These are phyloP conservation scores for Cryphonectria nitschkei DNA, from an alignment of 2,329 filamentous ascomycete species.

Conservation along the genomic window DNA sequence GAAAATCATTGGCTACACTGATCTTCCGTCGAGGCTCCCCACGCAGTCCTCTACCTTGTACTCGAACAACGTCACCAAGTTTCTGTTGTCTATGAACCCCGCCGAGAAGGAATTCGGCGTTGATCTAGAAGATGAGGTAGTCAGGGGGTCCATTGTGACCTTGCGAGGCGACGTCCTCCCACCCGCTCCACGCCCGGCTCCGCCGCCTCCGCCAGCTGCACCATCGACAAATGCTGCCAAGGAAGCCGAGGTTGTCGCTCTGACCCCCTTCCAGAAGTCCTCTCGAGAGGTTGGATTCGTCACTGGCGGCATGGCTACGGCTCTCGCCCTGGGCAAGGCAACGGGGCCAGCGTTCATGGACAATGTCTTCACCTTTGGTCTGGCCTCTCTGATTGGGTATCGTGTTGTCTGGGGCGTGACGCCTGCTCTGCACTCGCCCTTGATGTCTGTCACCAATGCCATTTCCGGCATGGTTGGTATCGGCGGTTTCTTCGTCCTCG, in stretches of 20 bases:
- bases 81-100: slow-evolving; percentile 79
- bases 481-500: slow-evolving; percentile 86
- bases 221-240: slow-evolving; percentile 56
- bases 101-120: slow-evolving; percentile 79
- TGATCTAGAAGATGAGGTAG: slow-evolving; percentile 82
- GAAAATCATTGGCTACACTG: slow-evolving; percentile 86
- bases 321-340: slow-evolving; percentile 76
- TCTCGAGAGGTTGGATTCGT: slow-evolving; percentile 75
- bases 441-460: slow-evolving; percentile 93
- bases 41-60: slow-evolving; percentile 90
- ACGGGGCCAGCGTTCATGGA: slow-evolving; percentile 86
- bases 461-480: slow-evolving; percentile 91
- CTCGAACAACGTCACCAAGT: slow-evolving; percentile 92
- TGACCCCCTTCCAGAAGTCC: slow-evolving; percentile 83
- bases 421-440: slow-evolving; percentile 81
- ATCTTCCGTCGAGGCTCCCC: slow-evolving; percentile 82
- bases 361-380: slow-evolving; percentile 82
- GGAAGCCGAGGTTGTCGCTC: slow-evolving; percentile 62
- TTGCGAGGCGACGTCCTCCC: slow-evolving; percentile 77
- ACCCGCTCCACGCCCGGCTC: slow-evolving; percentile 70
- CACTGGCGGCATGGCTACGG: slow-evolving; percentile 77
- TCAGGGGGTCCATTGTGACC: slow-evolving; percentile 82
- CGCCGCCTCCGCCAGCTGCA: slow-evolving; percentile 57
- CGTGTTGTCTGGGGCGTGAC: slow-evolving; percentile 85
- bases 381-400: slow-evolving; percentile 86